Base-by-base conservation (phyloP, 371 early-diverging fungal genomes). In the Zancudomyces culisetae region DNA sequence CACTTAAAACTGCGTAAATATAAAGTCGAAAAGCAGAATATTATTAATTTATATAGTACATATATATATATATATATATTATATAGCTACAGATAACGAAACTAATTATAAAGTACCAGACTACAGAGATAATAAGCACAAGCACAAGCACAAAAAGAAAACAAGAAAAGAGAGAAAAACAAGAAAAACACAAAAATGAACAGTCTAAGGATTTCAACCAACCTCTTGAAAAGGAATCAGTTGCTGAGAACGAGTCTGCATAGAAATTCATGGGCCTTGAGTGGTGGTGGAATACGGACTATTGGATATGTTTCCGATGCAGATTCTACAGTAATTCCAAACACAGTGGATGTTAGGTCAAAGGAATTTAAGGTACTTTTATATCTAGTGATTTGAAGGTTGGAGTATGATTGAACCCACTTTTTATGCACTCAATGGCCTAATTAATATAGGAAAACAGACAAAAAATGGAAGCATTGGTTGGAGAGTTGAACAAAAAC, bases 291-390 rank as follows among this genome's bases (percentile, higher is more conserved):
- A 8, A 10, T 4, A 4, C 20, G 47, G 29, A 23, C 4, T 3
- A 23, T 47, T 47, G 50, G 50, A 18, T 49, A 30, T 35, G 28
- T 35, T 29, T 23, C 26, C 13, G 50, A 49, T 29, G 26, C 50
- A 4, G 39, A 49, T 18, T 29, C 30, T 20, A 49, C 26, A 13
- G 62, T 60, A 21, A 60, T 69, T 23, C 57, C 60, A 21, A 66
- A 74, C 66, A 64, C 62, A 3, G 69, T 89, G 35, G 90, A 91
- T 66, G 72, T 77, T 13, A 74, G 81, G 45, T 78, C 85, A 23
- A 78, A 79, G 20, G 73, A 77, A 54, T 94, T 91, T 75, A 78
- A 83, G 74, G 89, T 87, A 69, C 15, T n/a, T n/a, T 3, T 42
- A 12, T 35, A 35, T 15, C 35, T 35, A 10, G n/a, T n/a, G n/a